A percentile compares a stretch with the other conserved stretches of the same genome.
These are phyloP conservation scores for Phytophthora ramorum DNA, from an alignment of 352 stramenopile species.

Conservation along the genomic window DNA sequence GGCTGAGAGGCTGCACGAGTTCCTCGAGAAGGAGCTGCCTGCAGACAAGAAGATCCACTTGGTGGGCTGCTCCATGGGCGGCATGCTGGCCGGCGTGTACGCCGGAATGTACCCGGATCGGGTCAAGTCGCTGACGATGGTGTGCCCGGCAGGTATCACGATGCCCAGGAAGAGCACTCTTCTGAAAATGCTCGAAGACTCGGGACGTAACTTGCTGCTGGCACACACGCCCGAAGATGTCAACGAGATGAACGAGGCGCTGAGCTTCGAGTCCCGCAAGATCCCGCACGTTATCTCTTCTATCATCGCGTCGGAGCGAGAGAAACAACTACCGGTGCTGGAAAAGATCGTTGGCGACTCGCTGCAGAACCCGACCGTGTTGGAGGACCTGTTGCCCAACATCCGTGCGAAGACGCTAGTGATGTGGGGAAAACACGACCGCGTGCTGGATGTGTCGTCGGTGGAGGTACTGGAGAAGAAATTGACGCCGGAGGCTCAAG, in stretches of 20 bases:
- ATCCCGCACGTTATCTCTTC: constrained; percentile 47
- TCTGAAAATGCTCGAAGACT: constrained; percentile 65
- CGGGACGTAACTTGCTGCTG: constrained; percentile 70
- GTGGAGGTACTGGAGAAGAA: constrained; percentile 68
- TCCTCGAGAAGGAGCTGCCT: constrained; percentile 58
- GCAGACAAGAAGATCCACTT: constrained; percentile 70
- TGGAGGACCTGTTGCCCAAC: constrained; percentile 65
- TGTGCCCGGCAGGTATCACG: constrained; percentile 74
- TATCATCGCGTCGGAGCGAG: constrained; percentile 48
- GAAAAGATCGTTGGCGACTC: constrained; percentile 70
- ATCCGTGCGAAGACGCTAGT: constrained; percentile 68
- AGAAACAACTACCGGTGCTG: constrained; percentile 61
- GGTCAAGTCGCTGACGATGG: constrained; percentile 70
- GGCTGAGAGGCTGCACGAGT: constrained; percentile 58
- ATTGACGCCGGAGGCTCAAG: constrained; percentile 40
- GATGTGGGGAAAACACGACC: constrained; percentile 79
- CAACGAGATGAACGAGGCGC: constrained; percentile 57
- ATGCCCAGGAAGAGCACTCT: constrained; percentile 72
- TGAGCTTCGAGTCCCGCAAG: constrained; percentile 40
- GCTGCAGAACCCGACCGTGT: constrained; percentile 56
- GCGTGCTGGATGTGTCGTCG: constrained; percentile 73
- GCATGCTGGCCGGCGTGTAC: constrained; percentile 79
- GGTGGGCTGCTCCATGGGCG: constrained; percentile 80
- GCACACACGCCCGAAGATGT: constrained; percentile 65
- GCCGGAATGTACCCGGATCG: constrained; percentile 62